Percentiles rank a stretch among this genome's conserved stretches.
phyloP scores from a whole-genome alignment of 2,329 filamentous ascomycete species.

The Alternaria hordeiaustralica region DNA sequence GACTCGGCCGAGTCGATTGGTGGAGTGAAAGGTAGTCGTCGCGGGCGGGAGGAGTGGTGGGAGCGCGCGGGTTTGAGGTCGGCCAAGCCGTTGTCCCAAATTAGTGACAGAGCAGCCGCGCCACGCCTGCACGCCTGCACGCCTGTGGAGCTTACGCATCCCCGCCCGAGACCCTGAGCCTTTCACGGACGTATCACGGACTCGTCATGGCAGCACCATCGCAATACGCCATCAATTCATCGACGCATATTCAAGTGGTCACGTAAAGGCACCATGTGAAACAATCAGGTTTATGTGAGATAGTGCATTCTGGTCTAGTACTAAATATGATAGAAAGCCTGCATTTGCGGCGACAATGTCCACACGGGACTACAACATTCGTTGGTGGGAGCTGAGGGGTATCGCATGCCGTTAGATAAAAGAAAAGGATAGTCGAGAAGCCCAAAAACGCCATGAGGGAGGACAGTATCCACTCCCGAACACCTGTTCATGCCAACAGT shows the following conservation, averaged over 20 bases:
- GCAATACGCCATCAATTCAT: not conserved
- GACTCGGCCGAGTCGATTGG: slow-evolving; percentile 34
- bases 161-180: slow-evolving; percentile 26
- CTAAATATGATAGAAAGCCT: slow-evolving; percentile 14
- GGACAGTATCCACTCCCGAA: slow-evolving; percentile 13
- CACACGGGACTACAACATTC: slow-evolving; percentile 8
- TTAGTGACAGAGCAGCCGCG: slow-evolving; percentile 32
- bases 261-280: not conserved
- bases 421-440: not conserved
- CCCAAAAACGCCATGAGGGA: slow-evolving; percentile 24
- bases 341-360: slow-evolving; percentile 16
- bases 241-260: not conserved
- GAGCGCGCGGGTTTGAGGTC: slow-evolving; percentile 29
- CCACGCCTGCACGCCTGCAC: slow-evolving; percentile 31
- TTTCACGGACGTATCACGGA: not conserved
- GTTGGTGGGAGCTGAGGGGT: slow-evolving; percentile 21
- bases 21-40: slow-evolving; percentile 22
- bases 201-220: not conserved
- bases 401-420: slow-evolving; percentile 16
- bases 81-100: slow-evolving; percentile 29
- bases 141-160: slow-evolving; percentile 21
- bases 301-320: slow-evolving; percentile 18
- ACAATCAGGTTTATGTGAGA: not conserved
- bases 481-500: slow-evolving; percentile 30
- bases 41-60: slow-evolving; percentile 14